Conservation (phyloP, 495 filamentous ascomycete genomes). For the Sordaria brevicollis region DNA sequence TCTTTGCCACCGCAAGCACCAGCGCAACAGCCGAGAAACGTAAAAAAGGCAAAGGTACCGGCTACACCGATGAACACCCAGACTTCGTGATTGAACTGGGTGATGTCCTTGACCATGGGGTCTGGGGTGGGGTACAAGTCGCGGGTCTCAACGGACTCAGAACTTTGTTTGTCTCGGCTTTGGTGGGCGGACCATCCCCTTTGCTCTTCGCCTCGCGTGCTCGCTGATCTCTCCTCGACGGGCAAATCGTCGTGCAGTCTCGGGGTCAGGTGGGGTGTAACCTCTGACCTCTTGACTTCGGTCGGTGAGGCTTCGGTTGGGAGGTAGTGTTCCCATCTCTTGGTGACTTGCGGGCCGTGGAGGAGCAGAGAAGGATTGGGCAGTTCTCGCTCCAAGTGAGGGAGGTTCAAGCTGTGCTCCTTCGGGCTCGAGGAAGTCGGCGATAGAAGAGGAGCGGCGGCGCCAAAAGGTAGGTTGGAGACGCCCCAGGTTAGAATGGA, state of each 20-base stretch:
- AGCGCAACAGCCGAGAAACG: too few species aligned
- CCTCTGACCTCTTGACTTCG: neutral
- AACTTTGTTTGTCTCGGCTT: neutral
- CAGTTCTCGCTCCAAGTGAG: neutral
- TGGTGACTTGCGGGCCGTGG: too few species aligned
- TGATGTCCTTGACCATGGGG: too few species aligned
- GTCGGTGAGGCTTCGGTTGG: neutral
- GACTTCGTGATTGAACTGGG: too few species aligned
- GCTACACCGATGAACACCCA: too few species aligned
- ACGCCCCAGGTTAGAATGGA: neutral
- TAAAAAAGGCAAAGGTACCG: too few species aligned
- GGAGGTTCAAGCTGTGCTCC: neutral
- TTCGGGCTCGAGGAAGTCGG: neutral
- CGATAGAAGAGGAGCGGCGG: neutral
- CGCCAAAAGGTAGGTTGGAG: neutral
- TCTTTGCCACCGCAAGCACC: too few species aligned
- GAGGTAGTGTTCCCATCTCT: neutral
- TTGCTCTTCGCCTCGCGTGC: neutral
- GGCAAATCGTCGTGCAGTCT: neutral
- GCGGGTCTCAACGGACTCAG: too few species aligned
- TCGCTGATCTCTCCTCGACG: neutral
- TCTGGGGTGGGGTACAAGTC: too few species aligned
- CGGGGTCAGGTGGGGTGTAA: neutral
- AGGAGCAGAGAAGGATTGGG: too few species aligned
- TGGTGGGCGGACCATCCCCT: neutral